Evolutionary conservation across 768 basidiomycete genomes (phyloP), one percentile per base, ranked within the genome.

Genomic region (Cubamyces sp.): DNA sequence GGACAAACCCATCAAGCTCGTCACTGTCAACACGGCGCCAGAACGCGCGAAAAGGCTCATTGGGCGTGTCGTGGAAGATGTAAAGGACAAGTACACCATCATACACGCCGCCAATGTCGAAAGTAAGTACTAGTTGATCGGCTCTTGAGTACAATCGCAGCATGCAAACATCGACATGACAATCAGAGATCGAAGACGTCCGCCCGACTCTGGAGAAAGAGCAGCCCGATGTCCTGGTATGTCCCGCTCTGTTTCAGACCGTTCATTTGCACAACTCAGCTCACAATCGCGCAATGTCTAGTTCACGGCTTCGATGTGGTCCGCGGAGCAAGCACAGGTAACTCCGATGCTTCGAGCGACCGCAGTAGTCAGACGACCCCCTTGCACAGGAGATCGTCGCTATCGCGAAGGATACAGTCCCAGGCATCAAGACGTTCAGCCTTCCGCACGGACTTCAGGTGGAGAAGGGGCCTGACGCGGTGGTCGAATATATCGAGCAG

Each of bases 261-360:
- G 9, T 34, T 37, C 19, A 39, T 1, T 8, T 23, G 14, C 39
- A 11, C 11, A 5, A 18, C 16, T 26, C 9, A 28, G 11, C 0
- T n/a, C 34, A n/a, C 5, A 11, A 28, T 21, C 18, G 2, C 25
- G 46, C 39, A 19, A 12, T 40, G 16, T 2, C 5, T 34, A 65
- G 64, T 68, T 68, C 45, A 65, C 64, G 1, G 67, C 67, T 1
- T 68, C 64, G 4, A 68, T 68, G 67, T 68, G 67, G 67, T 63
- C 67, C 3, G 61, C 64, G 14, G 67, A 65, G n/a, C 61, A 68
- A 40, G 51, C 61, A 5, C 64, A 65, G 55, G 67, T 68, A 39
- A 3, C 50, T 39, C 28, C 5, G 12, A 25, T 5, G 14, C 4
- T 15, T 52, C 21, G 3, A 47, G n/a, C 3, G 14, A 46, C 26